Conservation (phyloP, 768 basidiomycete genomes). For the Hemileccinum rubropunctum region DNA sequence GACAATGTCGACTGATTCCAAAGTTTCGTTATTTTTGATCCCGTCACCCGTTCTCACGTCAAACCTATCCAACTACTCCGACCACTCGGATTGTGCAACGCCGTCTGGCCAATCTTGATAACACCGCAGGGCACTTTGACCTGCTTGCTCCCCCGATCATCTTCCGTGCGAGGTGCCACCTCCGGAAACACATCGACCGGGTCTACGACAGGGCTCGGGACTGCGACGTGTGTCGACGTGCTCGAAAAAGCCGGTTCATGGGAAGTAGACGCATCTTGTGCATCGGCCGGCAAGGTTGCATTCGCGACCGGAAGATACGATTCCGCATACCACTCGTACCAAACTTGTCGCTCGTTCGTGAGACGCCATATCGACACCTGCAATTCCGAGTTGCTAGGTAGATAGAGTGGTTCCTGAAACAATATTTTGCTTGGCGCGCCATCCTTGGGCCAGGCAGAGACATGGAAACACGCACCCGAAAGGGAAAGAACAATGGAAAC, state of each 20-base stretch:
- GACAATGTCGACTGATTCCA: too few relatives aligned
- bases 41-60: conserved; percentile 19
- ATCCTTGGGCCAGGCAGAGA: neutral
- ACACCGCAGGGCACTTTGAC: conserved; percentile 36
- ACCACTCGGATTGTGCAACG: conserved; percentile 88
- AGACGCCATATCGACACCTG: conserved; percentile 94
- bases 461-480: conserved; percentile 57
- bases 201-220: conserved; percentile 72
- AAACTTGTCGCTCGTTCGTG: conserved; percentile 85
- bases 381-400: conserved; percentile 89
- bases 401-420: conserved; percentile 83
- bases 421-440: neutral
- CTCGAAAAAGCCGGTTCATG: conserved; percentile 26
- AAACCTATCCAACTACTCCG: conserved; percentile 92
- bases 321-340: conserved; percentile 99
- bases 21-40: neutral
- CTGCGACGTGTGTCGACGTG: conserved; percentile 27
- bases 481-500: conserved; percentile 97
- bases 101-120: conserved; percentile 93
- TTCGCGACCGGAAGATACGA: conserved; percentile 73
- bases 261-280: conserved; percentile 14
- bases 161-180: conserved; percentile 10
- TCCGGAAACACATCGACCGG: conserved; percentile 46
- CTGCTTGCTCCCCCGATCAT: conserved; percentile 7
- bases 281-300: conserved; percentile 22